Percentiles rank a stretch among this genome's conserved stretches.
phyloP scores from a whole-genome alignment of 306 rosid species.

The Lathyrus sativus region DNA sequence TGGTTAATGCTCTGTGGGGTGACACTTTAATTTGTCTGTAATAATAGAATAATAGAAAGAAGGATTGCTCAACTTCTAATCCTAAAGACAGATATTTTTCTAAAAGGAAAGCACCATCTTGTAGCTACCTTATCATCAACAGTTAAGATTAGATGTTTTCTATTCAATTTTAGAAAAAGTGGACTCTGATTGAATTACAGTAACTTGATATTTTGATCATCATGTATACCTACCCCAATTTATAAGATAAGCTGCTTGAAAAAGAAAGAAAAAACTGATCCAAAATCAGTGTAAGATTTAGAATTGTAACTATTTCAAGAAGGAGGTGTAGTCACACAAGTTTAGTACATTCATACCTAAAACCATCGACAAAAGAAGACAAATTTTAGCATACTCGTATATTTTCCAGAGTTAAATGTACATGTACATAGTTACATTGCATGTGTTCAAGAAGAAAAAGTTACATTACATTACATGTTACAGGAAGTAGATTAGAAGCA shows the following conservation, averaged over 20 bases:
- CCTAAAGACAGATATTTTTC: conserved; percentile 22
- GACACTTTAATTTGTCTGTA: conserved; percentile 14
- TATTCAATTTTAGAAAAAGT: background rate
- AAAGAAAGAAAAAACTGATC: background rate
- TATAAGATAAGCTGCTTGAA: background rate
- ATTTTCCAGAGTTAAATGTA: conserved; percentile 7
- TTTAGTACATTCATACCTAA: background rate
- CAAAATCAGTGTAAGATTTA: background rate
- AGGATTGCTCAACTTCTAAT: conserved; percentile 10
- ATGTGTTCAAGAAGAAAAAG: background rate
- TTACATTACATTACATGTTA: conserved; percentile 9
- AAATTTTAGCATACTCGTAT: background rate
- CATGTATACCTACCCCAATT: conserved; percentile 8
- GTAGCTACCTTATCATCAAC: background rate
- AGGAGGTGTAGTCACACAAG: background rate
- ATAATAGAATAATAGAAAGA: background rate
- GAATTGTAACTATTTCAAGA: background rate
- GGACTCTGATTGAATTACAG: conserved; percentile 6
- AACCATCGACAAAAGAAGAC: background rate
- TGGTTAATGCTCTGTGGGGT: background rate
- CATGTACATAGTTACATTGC: conserved; percentile 12
- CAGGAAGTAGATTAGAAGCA: conserved; percentile 8
- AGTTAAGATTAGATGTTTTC: conserved; percentile 3
- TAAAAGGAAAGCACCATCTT: background rate
- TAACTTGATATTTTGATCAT: background rate